Evolutionary conservation across 2,329 filamentous ascomycete species (phyloP), one percentile per base, ranked within the genome.

Genomic region (Rutstroemia sp.): DNA sequence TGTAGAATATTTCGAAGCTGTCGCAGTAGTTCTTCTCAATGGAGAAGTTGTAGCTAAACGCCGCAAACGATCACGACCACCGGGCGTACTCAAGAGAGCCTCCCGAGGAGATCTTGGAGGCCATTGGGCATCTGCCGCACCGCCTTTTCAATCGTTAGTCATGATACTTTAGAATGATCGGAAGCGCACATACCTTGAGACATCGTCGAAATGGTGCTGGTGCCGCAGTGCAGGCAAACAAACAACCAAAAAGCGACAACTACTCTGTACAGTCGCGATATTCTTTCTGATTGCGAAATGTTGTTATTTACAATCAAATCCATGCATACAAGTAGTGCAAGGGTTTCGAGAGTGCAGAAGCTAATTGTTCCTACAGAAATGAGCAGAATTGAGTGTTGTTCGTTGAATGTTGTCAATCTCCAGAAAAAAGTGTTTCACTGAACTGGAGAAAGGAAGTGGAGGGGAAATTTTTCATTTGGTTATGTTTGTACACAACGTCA

Each of bases 41-140:
- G 0, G 87, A 85, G 0, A 87, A 89, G 0, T 84, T 61, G 85
- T 81, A 62, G 83, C 80, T 65, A 87, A 77, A 59, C 85, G 82
- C 69, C 86, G 80, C 66, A 90, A 83, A 69, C 84, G 86, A 69
- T 86, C 83, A 65, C 91, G 86, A 53, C 91, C 92, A 62, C 86
- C 83, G 1, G 92, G 92, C 3, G 92, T 85, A 69, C 80, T 78
- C 39, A 84, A 67, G 19, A 87, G 75, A 52, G 75, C 83, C 67
- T 87, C 83, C 69, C 80, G 81, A 44, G 84, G 84, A 55, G 83
- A 87, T 69, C 80, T 76, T 21, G 84, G 84, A 18, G 84, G 84
- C 84, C 84, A 88, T 71, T 84, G 44, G 39, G 52, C 21, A 21
- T 54, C 51, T 54, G 46, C 51, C 48, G 45, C 52, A 42, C 45